Base-by-base conservation (phyloP, 2,329 filamentous ascomycete species). In the Amauroascus niger region DNA sequence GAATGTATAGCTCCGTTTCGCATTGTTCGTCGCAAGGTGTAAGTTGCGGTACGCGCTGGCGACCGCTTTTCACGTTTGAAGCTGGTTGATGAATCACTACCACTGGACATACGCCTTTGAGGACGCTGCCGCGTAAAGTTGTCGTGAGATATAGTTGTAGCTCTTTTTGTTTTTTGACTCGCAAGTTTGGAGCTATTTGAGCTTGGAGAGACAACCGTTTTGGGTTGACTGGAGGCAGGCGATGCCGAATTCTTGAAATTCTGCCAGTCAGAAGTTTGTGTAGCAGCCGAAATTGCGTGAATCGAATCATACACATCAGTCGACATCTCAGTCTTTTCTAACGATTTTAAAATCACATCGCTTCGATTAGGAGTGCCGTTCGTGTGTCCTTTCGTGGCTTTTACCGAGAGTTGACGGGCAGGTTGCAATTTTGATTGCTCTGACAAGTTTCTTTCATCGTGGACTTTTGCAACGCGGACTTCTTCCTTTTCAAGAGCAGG, bases 11-110 rank as follows among this genome's bases (percentile, higher is more conserved):
- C 65, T 24, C 69, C 65, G 24, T 69, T 71, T 55, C 89, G 79
- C 86, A 95, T 87, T 1, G 86, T 88, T 49, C 76, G 78, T 54
- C 83, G 83, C 75, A 95, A 87, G 1, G 74, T 77, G 51, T 81
- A 78, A 22, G 69, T 63, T 3, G 73, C 72, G 0, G 76, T 75
- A 41, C 75, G 69, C 39, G 69, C 69, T 5, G 67, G 65, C 49
- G 71, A 65, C 35, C 77, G 71, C 57, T 79, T 78, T 41, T 74
- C 69, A 26, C 87, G 83, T 63, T 80, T 85, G 72, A 95, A 95
- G 65, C 88, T 95, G 69, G 87, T 95, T 43, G 71, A 71, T 2
- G 73, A 76, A 61, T 87, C 83, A 62, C 84, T 88, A 26, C 79
- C 83, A 59, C 82, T 81, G 0, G 83, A 86, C 16, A 72, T 75